Conservation (phyloP, 2,329 filamentous ascomycete species). For the Purpureocillium lavendulum region DNA sequence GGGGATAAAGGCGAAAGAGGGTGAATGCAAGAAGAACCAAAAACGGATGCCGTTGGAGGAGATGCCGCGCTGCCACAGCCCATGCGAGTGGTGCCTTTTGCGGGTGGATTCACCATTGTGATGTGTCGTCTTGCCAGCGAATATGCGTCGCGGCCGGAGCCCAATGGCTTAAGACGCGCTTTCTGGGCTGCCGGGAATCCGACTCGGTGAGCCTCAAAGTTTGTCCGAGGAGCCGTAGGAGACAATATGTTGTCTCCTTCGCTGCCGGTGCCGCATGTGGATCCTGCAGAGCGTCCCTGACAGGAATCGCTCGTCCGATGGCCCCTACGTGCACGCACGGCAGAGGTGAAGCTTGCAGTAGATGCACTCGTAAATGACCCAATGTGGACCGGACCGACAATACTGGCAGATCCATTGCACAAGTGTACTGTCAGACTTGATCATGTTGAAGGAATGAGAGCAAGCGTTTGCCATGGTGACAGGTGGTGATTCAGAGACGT, state of each 20-base stretch:
- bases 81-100: constrained; percentile 4
- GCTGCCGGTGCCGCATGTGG: too few relatives aligned
- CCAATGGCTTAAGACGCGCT: too few relatives aligned
- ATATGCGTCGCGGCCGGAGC: not conserved
- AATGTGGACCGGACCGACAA: constrained; percentile 57
- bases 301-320: too few relatives aligned
- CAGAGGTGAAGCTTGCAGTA: constrained; percentile 62
- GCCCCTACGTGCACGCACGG: constrained; percentile 44
- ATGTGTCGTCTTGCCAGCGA: not conserved
- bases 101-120: not conserved
- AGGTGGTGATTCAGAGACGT: not conserved
- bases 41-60: too few relatives aligned
- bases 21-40: not conserved
- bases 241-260: too few relatives aligned
- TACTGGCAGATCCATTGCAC: constrained; percentile 59
- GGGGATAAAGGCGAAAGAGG: constrained; percentile 2
- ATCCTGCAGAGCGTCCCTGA: too few relatives aligned
- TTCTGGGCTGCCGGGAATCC: too few relatives aligned
- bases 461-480: constrained; percentile 44
- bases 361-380: constrained; percentile 61
- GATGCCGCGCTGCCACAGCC: constrained; percentile 1
- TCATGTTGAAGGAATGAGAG: constrained; percentile 54
- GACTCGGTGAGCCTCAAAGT: too few relatives aligned
- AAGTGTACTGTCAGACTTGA: constrained; percentile 58
- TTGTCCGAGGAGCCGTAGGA: too few relatives aligned